phyloP scores from a whole-genome alignment of 2,329 filamentous ascomycete species.

The Fonsecaea multimorphosa region DNA sequence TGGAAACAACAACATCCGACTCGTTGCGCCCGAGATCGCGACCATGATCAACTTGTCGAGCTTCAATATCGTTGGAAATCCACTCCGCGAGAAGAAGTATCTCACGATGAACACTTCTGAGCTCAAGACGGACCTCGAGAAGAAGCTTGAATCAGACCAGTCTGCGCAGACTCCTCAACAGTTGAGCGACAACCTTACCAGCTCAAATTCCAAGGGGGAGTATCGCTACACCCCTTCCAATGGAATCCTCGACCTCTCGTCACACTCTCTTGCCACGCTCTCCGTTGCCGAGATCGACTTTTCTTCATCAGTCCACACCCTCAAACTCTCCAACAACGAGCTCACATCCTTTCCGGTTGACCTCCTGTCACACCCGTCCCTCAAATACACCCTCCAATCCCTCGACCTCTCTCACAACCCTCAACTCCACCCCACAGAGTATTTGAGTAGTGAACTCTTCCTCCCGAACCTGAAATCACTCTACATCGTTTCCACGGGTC shows the following conservation, averaged over 20 bases:
- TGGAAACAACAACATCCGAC: slow-evolving; percentile 79
- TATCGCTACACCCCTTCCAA: slow-evolving; percentile 27
- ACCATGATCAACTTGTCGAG: slow-evolving; percentile 78
- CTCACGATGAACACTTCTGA: slow-evolving; percentile 70
- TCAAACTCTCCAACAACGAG: slow-evolving; percentile 73
- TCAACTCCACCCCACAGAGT: slow-evolving; percentile 64
- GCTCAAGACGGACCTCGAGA: slow-evolving; percentile 30
- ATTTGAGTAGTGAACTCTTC: slow-evolving; percentile 69
- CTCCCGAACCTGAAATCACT: slow-evolving; percentile 78
- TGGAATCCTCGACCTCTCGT: slow-evolving; percentile 70
- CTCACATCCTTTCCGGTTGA: slow-evolving; percentile 71
- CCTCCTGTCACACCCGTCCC: slow-evolving; percentile 72
- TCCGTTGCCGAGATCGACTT: slow-evolving; percentile 62
- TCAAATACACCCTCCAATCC: slow-evolving; percentile 66
- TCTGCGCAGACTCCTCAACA: neutral
- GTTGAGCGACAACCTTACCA: neutral
- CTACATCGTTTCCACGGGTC: slow-evolving; percentile 74
- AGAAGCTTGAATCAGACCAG: slow-evolving; percentile 19
- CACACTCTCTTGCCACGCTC: slow-evolving; percentile 50
- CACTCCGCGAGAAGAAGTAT: slow-evolving; percentile 85
- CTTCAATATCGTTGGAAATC: slow-evolving; percentile 85
- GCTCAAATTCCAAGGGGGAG: neutral
- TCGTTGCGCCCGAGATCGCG: slow-evolving; percentile 76
- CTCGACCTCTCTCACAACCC: slow-evolving; percentile 80
- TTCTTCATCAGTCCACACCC: slow-evolving; percentile 54